These are phyloP conservation scores for Solanum dulcamara DNA, from an alignment of 257 asterid species.

Conservation along the genomic window DNA sequence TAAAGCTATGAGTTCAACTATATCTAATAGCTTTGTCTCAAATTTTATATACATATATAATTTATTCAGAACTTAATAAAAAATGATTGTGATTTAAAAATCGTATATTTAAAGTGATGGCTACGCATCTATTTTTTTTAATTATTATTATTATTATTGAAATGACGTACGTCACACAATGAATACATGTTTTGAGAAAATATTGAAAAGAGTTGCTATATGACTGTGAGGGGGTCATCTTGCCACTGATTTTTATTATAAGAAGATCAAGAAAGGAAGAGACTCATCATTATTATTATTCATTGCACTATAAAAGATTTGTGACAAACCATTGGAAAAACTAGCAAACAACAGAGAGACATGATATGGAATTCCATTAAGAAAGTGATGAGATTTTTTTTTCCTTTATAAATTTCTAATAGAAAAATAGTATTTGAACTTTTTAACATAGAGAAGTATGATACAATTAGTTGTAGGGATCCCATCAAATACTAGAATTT, in stretches of 20 bases:
- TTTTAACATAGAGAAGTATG: neutral
- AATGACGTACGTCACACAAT: neutral
- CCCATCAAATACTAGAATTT: too few species aligned
- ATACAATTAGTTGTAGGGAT: neutral
- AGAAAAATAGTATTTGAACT: neutral
- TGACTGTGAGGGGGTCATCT: neutral
- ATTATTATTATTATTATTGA: neutral
- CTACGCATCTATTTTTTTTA: too few species aligned
- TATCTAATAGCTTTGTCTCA: neutral
- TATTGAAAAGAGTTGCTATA: neutral
- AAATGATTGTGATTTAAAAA: too few species aligned
- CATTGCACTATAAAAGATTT: neutral
- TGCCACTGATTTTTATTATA: neutral
- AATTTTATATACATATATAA: neutral
- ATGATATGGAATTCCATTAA: neutral
- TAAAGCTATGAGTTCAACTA: neutral
- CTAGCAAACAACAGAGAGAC: neutral
- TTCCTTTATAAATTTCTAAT: neutral
- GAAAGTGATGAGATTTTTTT: neutral
- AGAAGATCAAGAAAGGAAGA: neutral
- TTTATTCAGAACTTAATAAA: neutral
- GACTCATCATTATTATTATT: neutral
- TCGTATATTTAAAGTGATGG: neutral
- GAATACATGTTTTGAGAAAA: neutral
- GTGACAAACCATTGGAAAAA: neutral